Base-by-base conservation (phyloP, 768 basidiomycete genomes). In the Fistulinella prunicolor region DNA sequence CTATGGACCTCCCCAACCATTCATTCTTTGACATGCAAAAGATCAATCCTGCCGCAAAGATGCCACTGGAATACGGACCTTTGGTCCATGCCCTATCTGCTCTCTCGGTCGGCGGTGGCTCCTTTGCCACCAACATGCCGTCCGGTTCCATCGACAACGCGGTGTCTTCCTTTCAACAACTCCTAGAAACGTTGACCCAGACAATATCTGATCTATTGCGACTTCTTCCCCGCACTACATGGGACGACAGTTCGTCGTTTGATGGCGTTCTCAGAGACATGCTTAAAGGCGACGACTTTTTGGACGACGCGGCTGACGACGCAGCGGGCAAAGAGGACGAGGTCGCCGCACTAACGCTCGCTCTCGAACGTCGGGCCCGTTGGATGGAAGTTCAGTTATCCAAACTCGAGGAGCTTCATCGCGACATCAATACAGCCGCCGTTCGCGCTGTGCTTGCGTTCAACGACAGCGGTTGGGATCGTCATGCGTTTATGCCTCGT, bases 311-410 rank as follows among this genome's bases (percentile, higher is more conserved):
- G 3, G 79, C 78, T 5, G 84, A 86, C 36, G 85, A 84, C 46
- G 71, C 73, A 22, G 70, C 76, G 17, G 80, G 75, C 20, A 84
- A 81, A 57, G 88, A 90, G 53, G 89, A 91, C 59, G 90, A 94
- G 61, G 89, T 93, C 7, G 87, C 85, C 3, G 86, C 86, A 16
- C 70, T 93, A 50, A 93, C 89, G 2, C 71, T 86, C 41, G 89
- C 89, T 8, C 77, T 94, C 38, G 89, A 91, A 63, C 83, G 87
- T 51, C 86, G 91, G n/a, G 91, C 90, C 14, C 77, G 88, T 36
- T 94, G 90, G 89, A 92, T 94, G 87, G 89, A 93, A 67, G 86
- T 90, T 19, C 90, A 92, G 64, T 68, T 94, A 16, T 88, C 87
- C 0, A 92, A 93, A 63, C 73, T 94, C 29, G 90, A 94, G 65